A percentile compares a stretch with the other conserved stretches of the same genome.
phyloP scores from a whole-genome alignment of 352 stramenopile genomes.

The Globisporangium cystogenes region DNA sequence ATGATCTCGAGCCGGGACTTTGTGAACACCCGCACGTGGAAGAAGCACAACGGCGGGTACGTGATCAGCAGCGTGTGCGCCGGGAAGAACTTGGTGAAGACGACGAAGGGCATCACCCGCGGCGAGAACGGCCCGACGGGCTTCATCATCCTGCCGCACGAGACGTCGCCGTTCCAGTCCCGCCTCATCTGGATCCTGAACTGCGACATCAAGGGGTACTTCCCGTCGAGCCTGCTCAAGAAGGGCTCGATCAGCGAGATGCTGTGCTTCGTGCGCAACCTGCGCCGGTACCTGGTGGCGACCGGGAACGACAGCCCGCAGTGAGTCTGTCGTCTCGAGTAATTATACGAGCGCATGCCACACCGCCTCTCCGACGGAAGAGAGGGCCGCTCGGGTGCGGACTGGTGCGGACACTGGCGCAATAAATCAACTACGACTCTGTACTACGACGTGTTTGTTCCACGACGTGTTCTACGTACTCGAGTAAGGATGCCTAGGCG shows the following conservation, averaged over 20 bases:
- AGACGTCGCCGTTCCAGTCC: constrained; percentile 70
- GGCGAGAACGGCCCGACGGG: constrained; percentile 71
- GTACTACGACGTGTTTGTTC: no score
- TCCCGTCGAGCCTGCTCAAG: constrained; percentile 67
- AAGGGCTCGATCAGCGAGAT: constrained; percentile 79
- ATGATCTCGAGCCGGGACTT: constrained; percentile 83
- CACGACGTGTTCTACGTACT: no score
- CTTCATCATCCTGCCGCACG: constrained; percentile 70
- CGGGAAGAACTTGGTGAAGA: constrained; percentile 65
- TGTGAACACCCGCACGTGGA: constrained; percentile 71
- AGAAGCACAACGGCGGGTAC: constrained; percentile 66
- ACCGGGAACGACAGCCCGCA: constrained; percentile 33
- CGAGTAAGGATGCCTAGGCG: no score
- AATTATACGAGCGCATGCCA: not conserved
- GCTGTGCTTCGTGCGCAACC: constrained; percentile 73
- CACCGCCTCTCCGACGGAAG: constrained; percentile 1
- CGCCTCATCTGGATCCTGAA: constrained; percentile 81
- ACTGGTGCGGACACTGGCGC: no score
- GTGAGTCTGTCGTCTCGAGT: not conserved
- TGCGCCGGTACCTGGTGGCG: constrained; percentile 57
- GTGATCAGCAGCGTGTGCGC: constrained; percentile 59
- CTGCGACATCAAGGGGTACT: constrained; percentile 85
- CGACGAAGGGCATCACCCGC: constrained; percentile 66
- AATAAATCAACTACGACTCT: no score
- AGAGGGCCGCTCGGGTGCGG: not conserved